phyloP scores from a whole-genome alignment of 2,329 filamentous ascomycete genomes.

The Hypoxylon sp. region DNA sequence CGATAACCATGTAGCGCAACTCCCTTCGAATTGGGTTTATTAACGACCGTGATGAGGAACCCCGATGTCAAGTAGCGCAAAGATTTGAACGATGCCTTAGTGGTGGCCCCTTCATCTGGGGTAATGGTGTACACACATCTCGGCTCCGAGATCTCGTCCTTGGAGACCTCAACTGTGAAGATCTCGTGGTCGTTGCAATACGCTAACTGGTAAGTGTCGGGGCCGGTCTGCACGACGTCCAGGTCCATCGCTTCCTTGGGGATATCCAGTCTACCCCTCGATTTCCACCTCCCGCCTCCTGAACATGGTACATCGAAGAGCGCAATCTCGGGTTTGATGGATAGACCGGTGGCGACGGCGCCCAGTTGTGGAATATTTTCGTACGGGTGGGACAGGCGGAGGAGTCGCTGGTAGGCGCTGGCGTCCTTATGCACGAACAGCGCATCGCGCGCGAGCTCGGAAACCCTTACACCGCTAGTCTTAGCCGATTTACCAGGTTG shows the following conservation, averaged over 20 bases:
- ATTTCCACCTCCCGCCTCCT: slow-evolving; percentile 59
- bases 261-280: slow-evolving; percentile 60
- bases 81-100: slow-evolving; percentile 62
- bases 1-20: slow-evolving; percentile 65
- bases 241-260: slow-evolving; percentile 71
- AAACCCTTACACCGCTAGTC: slow-evolving; percentile 54
- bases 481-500: slow-evolving; percentile 45
- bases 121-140: slow-evolving; percentile 65
- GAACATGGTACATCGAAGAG: slow-evolving; percentile 75
- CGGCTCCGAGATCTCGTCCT: slow-evolving; percentile 56
- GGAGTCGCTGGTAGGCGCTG: slow-evolving; percentile 66
- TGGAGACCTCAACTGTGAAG: slow-evolving; percentile 65
- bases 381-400: slow-evolving; percentile 62
- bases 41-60: slow-evolving; percentile 66
- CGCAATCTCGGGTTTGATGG: slow-evolving; percentile 78
- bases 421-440: slow-evolving; percentile 63
- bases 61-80: slow-evolving; percentile 66
- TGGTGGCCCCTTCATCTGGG: slow-evolving; percentile 53
- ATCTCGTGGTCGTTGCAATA: slow-evolving; percentile 83
- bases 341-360: slow-evolving; percentile 80
- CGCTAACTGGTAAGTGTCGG: slow-evolving; percentile 73
- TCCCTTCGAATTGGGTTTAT: slow-evolving; percentile 66
- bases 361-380: slow-evolving; percentile 71
- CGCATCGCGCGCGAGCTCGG: slow-evolving; percentile 60
- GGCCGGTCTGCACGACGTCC: slow-evolving; percentile 71